A percentile compares a stretch with the other conserved stretches of the same genome.
Conservation (phyloP, 2,329 filamentous ascomycete genomes). For the Xylariaceae sp. region DNA sequence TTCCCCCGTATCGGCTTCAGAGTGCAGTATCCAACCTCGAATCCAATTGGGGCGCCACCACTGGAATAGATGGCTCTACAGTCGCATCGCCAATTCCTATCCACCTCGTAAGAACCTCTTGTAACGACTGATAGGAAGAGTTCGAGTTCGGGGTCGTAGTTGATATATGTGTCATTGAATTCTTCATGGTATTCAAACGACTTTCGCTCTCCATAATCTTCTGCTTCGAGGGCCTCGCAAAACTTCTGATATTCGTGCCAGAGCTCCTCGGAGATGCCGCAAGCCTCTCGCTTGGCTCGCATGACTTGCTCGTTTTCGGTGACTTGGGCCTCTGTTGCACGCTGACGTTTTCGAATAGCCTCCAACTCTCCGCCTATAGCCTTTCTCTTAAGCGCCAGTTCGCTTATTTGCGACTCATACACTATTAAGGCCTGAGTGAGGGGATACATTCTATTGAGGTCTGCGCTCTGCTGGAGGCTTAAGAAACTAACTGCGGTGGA, state of each 20-base stretch:
- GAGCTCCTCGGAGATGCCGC: background rate
- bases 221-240: background rate
- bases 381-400: background rate
- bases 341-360: background rate
- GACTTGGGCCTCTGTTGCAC: background rate
- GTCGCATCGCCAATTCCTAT: no score
- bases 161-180: background rate
- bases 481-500: no score
- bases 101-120: background rate
- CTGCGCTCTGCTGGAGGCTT: background rate
- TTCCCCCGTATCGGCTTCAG: no score
- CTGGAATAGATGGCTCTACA: no score
- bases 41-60: no score
- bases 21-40: no score
- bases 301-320: background rate
- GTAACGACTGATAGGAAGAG: background rate
- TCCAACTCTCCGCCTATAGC: background rate
- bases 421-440: background rate
- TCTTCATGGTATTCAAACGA: background rate
- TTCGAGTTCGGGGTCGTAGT: background rate
- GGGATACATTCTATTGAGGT: background rate
- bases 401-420: background rate
- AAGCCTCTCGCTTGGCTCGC: background rate
- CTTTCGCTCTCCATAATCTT: background rate
- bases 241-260: background rate